These are phyloP conservation scores for Neopestalotiopsis clavispora DNA, from an alignment of 2,329 filamentous ascomycete genomes.

Conservation along the genomic window DNA sequence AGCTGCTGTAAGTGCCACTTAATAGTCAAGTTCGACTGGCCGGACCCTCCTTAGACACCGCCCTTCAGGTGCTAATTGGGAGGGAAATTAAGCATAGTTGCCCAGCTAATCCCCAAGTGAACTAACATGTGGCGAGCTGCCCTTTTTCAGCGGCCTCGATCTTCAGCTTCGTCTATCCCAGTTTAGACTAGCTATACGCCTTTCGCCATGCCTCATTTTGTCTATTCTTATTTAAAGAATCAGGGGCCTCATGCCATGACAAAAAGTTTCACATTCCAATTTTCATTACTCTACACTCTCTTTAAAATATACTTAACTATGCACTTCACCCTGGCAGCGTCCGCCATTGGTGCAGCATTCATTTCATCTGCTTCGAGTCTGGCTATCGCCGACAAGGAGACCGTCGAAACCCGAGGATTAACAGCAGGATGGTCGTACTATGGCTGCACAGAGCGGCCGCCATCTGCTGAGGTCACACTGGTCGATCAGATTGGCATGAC, in stretches of 20 bases:
- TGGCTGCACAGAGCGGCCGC: neutral
- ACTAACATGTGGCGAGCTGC: no score
- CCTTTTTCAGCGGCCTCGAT: no score
- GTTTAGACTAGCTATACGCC: neutral
- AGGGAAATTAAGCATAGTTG: no score
- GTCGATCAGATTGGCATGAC: neutral
- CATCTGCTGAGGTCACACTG: neutral
- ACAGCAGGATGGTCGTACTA: neutral
- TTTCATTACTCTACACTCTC: neutral
- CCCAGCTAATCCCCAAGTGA: no score
- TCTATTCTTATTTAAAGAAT: neutral
- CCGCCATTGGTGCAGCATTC: neutral
- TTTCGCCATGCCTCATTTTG: neutral
- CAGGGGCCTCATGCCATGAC: neutral
- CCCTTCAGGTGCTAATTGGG: no score
- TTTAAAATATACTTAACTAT: neutral
- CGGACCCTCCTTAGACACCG: no score
- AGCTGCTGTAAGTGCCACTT: no score
- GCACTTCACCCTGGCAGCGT: neutral
- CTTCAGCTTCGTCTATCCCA: neutral
- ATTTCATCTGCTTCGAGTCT: constrained; percentile 1
- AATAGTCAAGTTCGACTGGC: no score
- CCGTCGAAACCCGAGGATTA: neutral
- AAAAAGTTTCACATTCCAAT: neutral
- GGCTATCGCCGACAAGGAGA: neutral